Base-by-base conservation (phyloP, 164 flowering plant genomes). In the Magnolia changhungtana region DNA sequence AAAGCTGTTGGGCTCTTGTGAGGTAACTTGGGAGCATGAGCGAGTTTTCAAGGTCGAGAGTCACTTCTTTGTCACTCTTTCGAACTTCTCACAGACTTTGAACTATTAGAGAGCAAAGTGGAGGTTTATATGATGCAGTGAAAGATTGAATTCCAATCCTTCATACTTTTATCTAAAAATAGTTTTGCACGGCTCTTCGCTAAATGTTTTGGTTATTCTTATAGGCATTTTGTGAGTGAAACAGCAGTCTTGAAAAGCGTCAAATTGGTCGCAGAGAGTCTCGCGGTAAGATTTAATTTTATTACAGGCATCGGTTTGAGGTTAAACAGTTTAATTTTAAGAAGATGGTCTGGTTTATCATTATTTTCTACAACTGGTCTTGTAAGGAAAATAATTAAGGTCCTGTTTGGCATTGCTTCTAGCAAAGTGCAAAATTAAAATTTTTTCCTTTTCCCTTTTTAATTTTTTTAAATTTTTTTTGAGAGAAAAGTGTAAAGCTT, bases 1-100 rank as follows among this genome's bases (percentile, higher is more conserved):
- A 82, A 77, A 65, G n/a, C 71, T 75, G 72, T 76, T 83, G 65
- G 67, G n/a, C 68, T n/a, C 52, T 85, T 89, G 81, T 85, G n/a
- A 96, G 99, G 99, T 96, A 84, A 97, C 99, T 75, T 96, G 98
- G 99, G 98, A 96, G 91, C 99, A 96, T 86, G 99, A 96, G 80
- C 99, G n/a, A 96, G 73, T 96, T 96, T 84, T 96, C 99, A 72
- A 89, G 96, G 83, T 84, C 85, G 59, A 91, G 97, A 85, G 86
- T 94, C 20, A 94, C 99, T 72, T 98, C 98, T n/a, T n/a, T 74
- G 92, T 87, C 74, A 94, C 99, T 14, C 89, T 96, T 72, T 96
- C 99, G 91, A 80, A 78, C 94, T 90, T 45, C 78, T 79, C 98
- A 27, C 97, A n/a, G n/a, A n/a, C n/a, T n/a, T 98, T 63, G 91